Conservation (phyloP, 2,329 filamentous ascomycete species). For the Microascus cirrosus region DNA sequence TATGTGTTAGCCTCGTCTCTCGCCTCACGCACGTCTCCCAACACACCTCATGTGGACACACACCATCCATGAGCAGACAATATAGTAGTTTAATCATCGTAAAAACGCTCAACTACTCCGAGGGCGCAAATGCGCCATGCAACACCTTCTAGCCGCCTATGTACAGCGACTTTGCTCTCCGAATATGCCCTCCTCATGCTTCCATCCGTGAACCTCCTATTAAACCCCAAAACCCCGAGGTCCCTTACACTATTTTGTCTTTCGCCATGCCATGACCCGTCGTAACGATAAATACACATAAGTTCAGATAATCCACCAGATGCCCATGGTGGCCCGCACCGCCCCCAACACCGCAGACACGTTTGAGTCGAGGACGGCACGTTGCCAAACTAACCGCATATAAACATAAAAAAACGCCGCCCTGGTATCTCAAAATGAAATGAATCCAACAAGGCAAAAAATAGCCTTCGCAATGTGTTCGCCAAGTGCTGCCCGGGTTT, state of each 20-base stretch:
- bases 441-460: conserved; percentile 8
- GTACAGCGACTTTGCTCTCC: background rate
- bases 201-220: background rate
- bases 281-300: background rate
- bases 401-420: conserved; percentile 8
- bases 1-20: no score
- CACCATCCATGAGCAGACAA: no score
- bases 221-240: background rate
- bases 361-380: background rate
- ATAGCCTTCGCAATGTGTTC: background rate
- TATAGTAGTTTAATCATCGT: no score
- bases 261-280: background rate
- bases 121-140: background rate
- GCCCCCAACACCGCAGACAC: background rate
- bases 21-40: no score
- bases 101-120: background rate
- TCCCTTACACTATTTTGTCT: background rate
- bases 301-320: background rate
- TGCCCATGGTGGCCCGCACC: background rate
- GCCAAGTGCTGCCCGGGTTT: background rate
- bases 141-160: background rate
- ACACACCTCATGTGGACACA: no score
- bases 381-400: background rate
- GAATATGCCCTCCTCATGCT: background rate
- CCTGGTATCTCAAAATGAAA: conserved; percentile 13